These are phyloP conservation scores for Inonotus hispidus DNA, from an alignment of 1,284 basidiomycete genomes.

Conservation along the genomic window DNA sequence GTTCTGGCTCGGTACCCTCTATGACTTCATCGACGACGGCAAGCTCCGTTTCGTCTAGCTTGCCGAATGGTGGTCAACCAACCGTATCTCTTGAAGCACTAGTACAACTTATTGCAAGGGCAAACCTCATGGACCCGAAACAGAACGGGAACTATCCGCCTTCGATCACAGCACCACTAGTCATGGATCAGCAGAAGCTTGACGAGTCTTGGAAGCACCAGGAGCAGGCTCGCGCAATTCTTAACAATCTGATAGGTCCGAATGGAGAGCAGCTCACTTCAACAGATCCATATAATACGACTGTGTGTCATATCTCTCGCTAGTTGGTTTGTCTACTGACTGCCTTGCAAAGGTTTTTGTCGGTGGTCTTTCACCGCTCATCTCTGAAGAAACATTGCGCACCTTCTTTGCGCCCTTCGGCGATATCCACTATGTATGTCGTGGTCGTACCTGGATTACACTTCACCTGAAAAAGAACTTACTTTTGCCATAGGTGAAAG, in stretches of 20 bases:
- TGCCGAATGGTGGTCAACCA: conserved; percentile 17
- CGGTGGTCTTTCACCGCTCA: conserved; percentile 79
- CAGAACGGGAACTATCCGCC: conserved; percentile 22
- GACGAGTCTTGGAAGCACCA: conserved; percentile 82
- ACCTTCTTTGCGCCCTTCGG: conserved; percentile 89
- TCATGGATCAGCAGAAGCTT: conserved; percentile 38
- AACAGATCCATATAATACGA: conserved; percentile 87
- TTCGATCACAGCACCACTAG: conserved; percentile 38
- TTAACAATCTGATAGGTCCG: conserved; percentile 75
- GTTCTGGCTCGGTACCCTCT: conserved; percentile 50
- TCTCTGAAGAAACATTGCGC: conserved; percentile 81
- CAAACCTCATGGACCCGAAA: conserved; percentile 12
- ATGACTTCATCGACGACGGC: conserved; percentile 50
- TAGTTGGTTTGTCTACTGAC: neutral
- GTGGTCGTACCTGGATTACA: conserved; percentile 15
- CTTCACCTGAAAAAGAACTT: conserved; percentile 17
- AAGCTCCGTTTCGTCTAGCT: conserved; percentile 35
- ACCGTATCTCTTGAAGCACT: conserved; percentile 35
- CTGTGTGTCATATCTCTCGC: conserved; percentile 39
- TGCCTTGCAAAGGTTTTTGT: conserved; percentile 50
- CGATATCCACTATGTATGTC: conserved; percentile 81
- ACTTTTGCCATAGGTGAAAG: conserved; percentile 66
- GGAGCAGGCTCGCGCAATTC: conserved; percentile 70
- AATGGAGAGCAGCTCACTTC: conserved; percentile 80
- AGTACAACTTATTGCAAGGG: conserved; percentile 37